Conservation (phyloP, 2,329 filamentous ascomycete genomes). For the Falciphora oryzae region DNA sequence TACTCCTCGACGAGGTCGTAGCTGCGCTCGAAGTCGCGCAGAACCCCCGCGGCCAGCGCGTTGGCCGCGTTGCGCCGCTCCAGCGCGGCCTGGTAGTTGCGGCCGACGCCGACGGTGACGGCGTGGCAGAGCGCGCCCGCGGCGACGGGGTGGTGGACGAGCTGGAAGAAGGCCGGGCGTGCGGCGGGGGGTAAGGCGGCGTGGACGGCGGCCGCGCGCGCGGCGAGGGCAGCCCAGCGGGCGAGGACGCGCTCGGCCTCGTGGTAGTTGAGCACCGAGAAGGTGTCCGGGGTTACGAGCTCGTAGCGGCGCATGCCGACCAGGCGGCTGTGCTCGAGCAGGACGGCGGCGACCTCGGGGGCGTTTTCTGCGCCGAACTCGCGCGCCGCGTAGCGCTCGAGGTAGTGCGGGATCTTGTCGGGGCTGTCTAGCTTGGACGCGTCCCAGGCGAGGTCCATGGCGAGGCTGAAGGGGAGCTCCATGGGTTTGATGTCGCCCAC, state of each 20-base stretch:
- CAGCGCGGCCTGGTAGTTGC: constrained; percentile 46
- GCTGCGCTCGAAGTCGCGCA: constrained; percentile 51
- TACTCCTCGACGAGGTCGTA: constrained; percentile 50
- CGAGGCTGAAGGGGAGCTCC: constrained; percentile 61
- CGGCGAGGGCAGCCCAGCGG: constrained; percentile 47
- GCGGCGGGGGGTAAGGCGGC: constrained; percentile 42
- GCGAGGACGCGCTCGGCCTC: constrained; percentile 54
- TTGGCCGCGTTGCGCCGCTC: constrained; percentile 54
- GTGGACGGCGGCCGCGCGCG: constrained; percentile 50
- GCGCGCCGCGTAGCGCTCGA: constrained; percentile 44
- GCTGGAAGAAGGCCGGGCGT: constrained; percentile 57
- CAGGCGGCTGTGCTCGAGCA: constrained; percentile 39
- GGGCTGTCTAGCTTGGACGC: constrained; percentile 45
- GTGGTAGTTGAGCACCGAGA: constrained; percentile 57
- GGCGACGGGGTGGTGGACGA: constrained; percentile 53
- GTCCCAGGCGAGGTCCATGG: constrained; percentile 63
- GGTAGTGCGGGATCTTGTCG: constrained; percentile 50
- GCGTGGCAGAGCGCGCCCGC: constrained; percentile 52
- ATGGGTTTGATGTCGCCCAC: constrained; percentile 61
- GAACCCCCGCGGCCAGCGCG: constrained; percentile 42
- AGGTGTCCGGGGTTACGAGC: constrained; percentile 51
- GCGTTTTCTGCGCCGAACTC: constrained; percentile 48
- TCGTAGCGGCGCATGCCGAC: constrained; percentile 55
- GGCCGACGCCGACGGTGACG: constrained; percentile 43
- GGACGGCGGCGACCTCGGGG: constrained; percentile 40